Evolutionary conservation across 2,329 filamentous ascomycete species (phyloP).

Genomic region (Stagonosporopsis vannaccii): DNA sequence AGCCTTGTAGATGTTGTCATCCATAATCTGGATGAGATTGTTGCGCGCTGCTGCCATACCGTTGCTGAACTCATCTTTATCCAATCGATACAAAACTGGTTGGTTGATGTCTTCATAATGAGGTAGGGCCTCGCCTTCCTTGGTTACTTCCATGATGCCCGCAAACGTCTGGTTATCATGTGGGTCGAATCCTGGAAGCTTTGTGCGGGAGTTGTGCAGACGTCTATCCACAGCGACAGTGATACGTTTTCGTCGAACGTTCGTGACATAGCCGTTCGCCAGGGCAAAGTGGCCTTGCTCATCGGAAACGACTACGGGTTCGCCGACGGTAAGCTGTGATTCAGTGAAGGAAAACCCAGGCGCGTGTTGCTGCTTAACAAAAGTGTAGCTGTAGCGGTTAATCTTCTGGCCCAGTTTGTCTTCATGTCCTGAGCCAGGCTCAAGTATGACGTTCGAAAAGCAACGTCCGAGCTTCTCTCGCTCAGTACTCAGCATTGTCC

Average conservation of each 20-base stretch:
- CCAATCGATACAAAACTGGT: constrained; percentile 78
- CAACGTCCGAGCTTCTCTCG: constrained; percentile 88
- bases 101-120: constrained; percentile 55
- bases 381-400: constrained; percentile 87
- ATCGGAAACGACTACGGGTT: constrained; percentile 95
- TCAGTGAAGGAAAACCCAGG: constrained; percentile 84
- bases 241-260: constrained; percentile 76
- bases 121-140: constrained; percentile 54
- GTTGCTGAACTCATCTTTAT: constrained; percentile 98
- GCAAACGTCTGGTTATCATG: constrained; percentile 82
- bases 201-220: constrained; percentile 83
- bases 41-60: constrained; percentile 95
- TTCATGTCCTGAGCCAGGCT: constrained; percentile 76
- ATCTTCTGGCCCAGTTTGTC: constrained; percentile 78
- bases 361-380: constrained; percentile 71
- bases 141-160: constrained; percentile 86
- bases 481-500: constrained; percentile 92
- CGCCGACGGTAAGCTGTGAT: constrained; percentile 84
- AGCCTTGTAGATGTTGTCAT: constrained; percentile 74
- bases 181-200: constrained; percentile 77
- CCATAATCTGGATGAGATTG: constrained; percentile 93
- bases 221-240: constrained; percentile 89
- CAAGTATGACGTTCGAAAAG: constrained; percentile 85
- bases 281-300: constrained; percentile 94
- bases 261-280: constrained; percentile 87